Evolutionary conservation across 2,329 filamentous ascomycete genomes (phyloP).

Genomic region (Neopestalotiopsis sp.): DNA sequence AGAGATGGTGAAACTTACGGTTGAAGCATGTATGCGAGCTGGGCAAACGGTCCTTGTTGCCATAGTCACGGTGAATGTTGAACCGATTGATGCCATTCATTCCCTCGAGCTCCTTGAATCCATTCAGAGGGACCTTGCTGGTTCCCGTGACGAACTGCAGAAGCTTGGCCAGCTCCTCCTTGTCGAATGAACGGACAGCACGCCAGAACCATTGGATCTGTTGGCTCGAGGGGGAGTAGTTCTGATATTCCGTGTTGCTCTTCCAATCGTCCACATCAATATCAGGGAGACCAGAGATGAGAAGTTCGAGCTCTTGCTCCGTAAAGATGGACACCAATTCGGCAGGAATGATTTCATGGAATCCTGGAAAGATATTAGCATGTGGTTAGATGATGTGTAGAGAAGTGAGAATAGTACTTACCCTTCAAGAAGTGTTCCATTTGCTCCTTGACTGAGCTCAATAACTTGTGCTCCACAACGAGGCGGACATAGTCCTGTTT

Average conservation of each 20-base stretch:
- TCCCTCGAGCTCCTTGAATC: slow-evolving; percentile 98
- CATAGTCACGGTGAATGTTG: slow-evolving; percentile 98
- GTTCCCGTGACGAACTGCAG: slow-evolving; percentile 98
- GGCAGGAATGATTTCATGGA: slow-evolving; percentile 97
- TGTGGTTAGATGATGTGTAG: slow-evolving; percentile 15
- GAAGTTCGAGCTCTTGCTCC: slow-evolving; percentile 93
- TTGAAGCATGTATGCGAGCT: slow-evolving; percentile 99
- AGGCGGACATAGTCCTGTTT: slow-evolving; percentile 97
- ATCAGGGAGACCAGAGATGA: slow-evolving; percentile 96
- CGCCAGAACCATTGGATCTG: slow-evolving; percentile 99
- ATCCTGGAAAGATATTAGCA: slow-evolving; percentile 60
- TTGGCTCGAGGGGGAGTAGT: slow-evolving; percentile 90
- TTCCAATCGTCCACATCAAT: slow-evolving; percentile 99
- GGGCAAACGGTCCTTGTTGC: slow-evolving; percentile 92
- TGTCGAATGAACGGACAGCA: slow-evolving; percentile 94
- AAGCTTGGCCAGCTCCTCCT: slow-evolving; percentile 96
- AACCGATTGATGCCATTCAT: slow-evolving; percentile 99
- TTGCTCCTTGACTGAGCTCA: slow-evolving; percentile 91
- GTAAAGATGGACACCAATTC: slow-evolving; percentile 97
- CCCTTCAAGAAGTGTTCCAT: slow-evolving; percentile 90
- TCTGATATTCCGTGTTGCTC: slow-evolving; percentile 98
- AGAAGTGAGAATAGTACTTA: slow-evolving; percentile 40
- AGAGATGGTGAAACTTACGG: slow-evolving; percentile 67
- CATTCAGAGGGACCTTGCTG: slow-evolving; percentile 96
- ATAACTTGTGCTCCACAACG: slow-evolving; percentile 91